Base-by-base conservation (phyloP, 2,329 filamentous ascomycete species). In the Aspergillus carbonarius region DNA sequence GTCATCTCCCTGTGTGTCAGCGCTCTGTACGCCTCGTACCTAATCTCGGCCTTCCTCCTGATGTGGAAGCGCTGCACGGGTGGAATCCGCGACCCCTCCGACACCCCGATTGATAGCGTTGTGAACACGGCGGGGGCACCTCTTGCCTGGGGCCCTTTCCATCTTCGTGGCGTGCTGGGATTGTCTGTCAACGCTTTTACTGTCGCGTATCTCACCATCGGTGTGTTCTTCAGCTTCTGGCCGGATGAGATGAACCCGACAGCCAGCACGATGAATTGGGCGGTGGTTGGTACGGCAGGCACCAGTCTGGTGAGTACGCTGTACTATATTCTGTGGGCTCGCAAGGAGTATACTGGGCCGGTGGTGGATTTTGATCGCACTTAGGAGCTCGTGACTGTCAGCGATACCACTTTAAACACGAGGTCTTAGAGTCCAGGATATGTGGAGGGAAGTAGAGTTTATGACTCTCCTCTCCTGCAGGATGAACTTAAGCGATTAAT, bases 1-100 rank as follows among this genome's bases (percentile, higher is more conserved):
- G 51, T 54, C 6, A n/a, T 54, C 25, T 54, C 51, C 10, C 51
- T 54, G 25, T 54, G 51, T 17, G 51, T 54, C 37, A 54, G 51
- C 51, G 37, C 51, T 15, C 39, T 54, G 4, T 54, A 54, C 27
- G 20, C 51, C 17, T 54, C 51, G 6, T 54, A 54, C 39, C 37
- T 54, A 4, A 44, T 54, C 3, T 54, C 51, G 1, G 51, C 51
- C 39, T 44, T 32, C 15, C 37, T 54, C n/a, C 51, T 54, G 1
- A 54, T 54, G 20, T 54, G 51, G 51, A 42, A 34, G 25, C 51
- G 51, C 1, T 30, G n/a, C 27, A 54, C 51, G n/a, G 39, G 51
- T n/a, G 51, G 51, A 5, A 54, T 54, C 39, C 51, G 37, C 25
- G 51, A 54, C 3, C 25, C 37, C 7, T 40, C 51, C 6, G 51